Conservation (phyloP, 306 rosid species). For the Rosa rugosa region DNA sequence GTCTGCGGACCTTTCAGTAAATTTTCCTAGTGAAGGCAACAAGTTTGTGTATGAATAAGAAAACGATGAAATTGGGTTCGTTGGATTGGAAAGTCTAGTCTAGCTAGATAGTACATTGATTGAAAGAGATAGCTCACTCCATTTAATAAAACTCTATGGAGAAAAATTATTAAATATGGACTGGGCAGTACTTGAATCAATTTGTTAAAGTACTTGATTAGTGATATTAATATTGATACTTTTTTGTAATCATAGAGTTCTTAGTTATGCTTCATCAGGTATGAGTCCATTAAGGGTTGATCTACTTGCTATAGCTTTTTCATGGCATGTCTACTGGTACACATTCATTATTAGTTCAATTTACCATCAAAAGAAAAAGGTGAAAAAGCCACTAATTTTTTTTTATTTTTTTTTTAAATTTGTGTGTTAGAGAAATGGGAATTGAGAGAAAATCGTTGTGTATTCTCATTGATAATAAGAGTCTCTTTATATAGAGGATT, state of each 20-base stretch:
- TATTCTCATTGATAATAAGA: too few relatives aligned
- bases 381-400: too few relatives aligned
- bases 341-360: not conserved
- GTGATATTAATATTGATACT: not conserved
- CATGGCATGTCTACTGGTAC: not conserved
- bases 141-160: not conserved
- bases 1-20: slow-evolving; percentile 19
- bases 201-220: not conserved
- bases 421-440: too few relatives aligned
- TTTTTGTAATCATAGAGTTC: slow-evolving; percentile 6
- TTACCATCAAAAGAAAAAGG: not conserved
- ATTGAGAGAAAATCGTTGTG: too few relatives aligned
- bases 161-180: not conserved
- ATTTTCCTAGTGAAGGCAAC: slow-evolving; percentile 43
- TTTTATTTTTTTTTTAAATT: too few relatives aligned
- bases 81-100: slow-evolving; percentile 9
- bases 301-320: too few relatives aligned
- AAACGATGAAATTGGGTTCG: not conserved
- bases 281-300: not conserved
- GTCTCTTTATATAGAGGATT: too few relatives aligned
- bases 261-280: not conserved
- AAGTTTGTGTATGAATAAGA: not conserved
- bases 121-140: not conserved
- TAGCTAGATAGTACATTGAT: not conserved
- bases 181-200: not conserved